phyloP scores from a whole-genome alignment of 2,329 filamentous ascomycete species.

The Pezizomycotina sp. region DNA sequence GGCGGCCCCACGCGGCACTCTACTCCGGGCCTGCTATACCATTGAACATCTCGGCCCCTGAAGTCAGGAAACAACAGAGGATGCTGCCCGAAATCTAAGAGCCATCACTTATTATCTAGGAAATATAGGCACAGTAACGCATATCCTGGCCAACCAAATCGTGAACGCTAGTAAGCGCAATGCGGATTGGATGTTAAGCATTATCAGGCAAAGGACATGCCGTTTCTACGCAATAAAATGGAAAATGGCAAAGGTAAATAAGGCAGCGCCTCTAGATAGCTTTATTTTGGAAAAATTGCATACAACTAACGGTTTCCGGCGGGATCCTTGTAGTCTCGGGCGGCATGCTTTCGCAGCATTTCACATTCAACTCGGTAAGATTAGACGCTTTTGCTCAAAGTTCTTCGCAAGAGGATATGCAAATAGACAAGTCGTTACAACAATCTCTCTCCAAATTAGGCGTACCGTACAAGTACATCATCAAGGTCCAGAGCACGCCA shows the following conservation, averaged over 20 bases:
- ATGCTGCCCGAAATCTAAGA: conserved; percentile 27
- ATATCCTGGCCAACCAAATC: conserved; percentile 40
- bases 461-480: conserved; percentile 50
- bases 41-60: conserved; percentile 22
- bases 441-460: too few relatives aligned
- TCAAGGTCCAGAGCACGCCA: conserved; percentile 36
- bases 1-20: conserved; percentile 29
- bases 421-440: conserved; percentile 28
- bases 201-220: conserved; percentile 24
- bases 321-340: conserved; percentile 24
- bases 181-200: conserved; percentile 43
- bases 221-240: conserved; percentile 29
- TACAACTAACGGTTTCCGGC: neutral
- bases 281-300: neutral
- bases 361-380: conserved; percentile 38
- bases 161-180: conserved; percentile 40
- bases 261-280: neutral
- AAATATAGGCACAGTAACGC: conserved; percentile 35
- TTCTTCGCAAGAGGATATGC: conserved; percentile 20
- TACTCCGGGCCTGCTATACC: conserved; percentile 24
- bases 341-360: conserved; percentile 38
- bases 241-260: conserved; percentile 26
- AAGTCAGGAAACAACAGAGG: conserved; percentile 26
- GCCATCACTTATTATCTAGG: conserved; percentile 29
- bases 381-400: conserved; percentile 9